A percentile compares a stretch with the other conserved stretches of the same genome.
phyloP scores from a whole-genome alignment of 2,329 filamentous ascomycete genomes.

The Domatiomyces catenatus region DNA sequence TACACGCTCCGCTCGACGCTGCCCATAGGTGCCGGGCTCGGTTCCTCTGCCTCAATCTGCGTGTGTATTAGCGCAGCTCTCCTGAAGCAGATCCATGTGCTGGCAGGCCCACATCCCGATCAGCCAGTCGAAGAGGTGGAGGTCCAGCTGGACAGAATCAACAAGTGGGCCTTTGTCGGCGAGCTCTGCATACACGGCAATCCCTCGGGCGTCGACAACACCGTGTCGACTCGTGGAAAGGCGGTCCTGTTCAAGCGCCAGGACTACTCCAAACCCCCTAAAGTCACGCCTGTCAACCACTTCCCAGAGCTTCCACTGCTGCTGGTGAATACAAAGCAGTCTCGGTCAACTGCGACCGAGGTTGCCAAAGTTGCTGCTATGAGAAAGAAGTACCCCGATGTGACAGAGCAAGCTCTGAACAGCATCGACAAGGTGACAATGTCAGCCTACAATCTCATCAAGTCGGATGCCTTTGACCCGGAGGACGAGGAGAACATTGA shows the following conservation, averaged over 20 bases:
- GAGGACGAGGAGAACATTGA: conserved; percentile 48
- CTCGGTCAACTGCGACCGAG: conserved; percentile 71
- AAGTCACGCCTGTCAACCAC: conserved; percentile 60
- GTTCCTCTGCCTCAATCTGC: conserved; percentile 84
- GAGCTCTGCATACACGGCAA: conserved; percentile 98
- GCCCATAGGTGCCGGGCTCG: conserved; percentile 77
- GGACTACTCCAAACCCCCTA: conserved; percentile 62
- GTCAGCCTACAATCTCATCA: conserved; percentile 41
- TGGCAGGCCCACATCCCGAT: conserved; percentile 82
- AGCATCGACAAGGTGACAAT: conserved; percentile 56
- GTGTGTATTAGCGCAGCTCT: conserved; percentile 78
- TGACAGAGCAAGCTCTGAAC: conserved; percentile 68
- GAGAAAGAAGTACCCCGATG: conserved; percentile 53
- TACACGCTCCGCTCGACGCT: conserved; percentile 91
- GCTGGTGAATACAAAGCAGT: conserved; percentile 74
- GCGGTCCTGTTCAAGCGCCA: conserved; percentile 77
- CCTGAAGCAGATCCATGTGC: conserved; percentile 70
- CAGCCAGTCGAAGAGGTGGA: conserved; percentile 79
- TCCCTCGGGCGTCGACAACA: conserved; percentile 93
- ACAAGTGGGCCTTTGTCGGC: conserved; percentile 91
- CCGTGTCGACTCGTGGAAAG: conserved; percentile 82
- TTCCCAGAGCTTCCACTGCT: conserved; percentile 88
- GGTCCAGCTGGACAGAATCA: conserved; percentile 84
- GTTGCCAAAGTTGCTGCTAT: conserved; percentile 72
- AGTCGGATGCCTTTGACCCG: conserved; percentile 51